Base-by-base conservation (phyloP, 2,329 filamentous ascomycete species). In the Colletotrichum brevisporum region DNA sequence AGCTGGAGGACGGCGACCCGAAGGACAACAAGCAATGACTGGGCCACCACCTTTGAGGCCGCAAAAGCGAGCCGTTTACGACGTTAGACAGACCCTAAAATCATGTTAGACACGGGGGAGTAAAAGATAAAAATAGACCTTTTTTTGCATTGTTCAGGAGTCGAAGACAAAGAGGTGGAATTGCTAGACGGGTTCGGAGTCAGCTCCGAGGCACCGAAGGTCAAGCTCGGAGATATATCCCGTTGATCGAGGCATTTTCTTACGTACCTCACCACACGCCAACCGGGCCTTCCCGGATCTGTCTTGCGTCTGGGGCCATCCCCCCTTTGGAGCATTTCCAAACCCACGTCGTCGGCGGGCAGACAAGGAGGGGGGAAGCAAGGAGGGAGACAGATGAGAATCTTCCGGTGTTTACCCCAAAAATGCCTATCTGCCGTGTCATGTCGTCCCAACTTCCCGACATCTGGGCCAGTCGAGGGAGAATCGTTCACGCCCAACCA, bases 1-100 rank as follows among this genome's bases (percentile, higher is more conserved):
- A 98, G 77, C 82, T 87, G 56, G 93, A 95, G 75, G 86, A 86
- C 54, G 69, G 68, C 36, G 54, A 63, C 51, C 48, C 55, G 36
- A 63, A 71, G 61, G 70, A 70, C 45, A 71, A 71, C 69, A 63
- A 67, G 58, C 58, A 70, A 31, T 71, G 70, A 71, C 70, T 70
- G 21, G 67, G 45, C 10, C 68, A 70, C 50, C 70, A 64, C 47
- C 70, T 71, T 50, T 71, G 52, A 70, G 55, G 31, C 18, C 13
- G 36, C 24, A 24, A 41, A 27, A 5, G 43, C 31, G 36, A 52
- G 31, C 43, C 45, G 41, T 18, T 31, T 51, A 67, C 43, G 57
- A 67, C 24, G 41, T 45, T 18, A 21, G 39, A 48, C 18, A 21
- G 39, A 48, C 18, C 39, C 39, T 47, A 50, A 63, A 67, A 53